Percentiles rank a stretch among this genome's conserved stretches.
Evolutionary conservation across 2,329 filamentous ascomycete species (phyloP).

Genomic region (Pyricularia grisea): DNA sequence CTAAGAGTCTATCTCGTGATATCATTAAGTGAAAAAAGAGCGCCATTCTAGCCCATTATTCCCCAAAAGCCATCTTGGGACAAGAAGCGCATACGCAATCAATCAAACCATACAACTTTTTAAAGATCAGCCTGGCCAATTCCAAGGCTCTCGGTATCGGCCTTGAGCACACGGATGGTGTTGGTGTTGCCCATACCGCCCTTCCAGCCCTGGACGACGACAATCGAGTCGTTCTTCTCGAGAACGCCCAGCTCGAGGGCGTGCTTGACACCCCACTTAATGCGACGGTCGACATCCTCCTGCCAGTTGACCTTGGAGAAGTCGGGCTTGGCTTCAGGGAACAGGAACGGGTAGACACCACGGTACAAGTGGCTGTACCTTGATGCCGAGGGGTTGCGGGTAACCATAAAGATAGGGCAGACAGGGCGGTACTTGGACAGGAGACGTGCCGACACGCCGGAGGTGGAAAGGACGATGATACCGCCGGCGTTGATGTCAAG

Average conservation of each 20-base stretch:
- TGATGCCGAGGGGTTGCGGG: slow-evolving; percentile 72
- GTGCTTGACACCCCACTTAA: slow-evolving; percentile 91
- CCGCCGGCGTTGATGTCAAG: slow-evolving; percentile 94
- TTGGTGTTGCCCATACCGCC: slow-evolving; percentile 89
- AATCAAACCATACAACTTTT: neutral
- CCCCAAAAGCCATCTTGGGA: neutral
- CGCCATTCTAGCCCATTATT: neutral
- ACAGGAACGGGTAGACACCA: slow-evolving; percentile 95
- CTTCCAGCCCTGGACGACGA: slow-evolving; percentile 86
- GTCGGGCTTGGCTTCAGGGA: slow-evolving; percentile 88
- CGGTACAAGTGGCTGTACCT: slow-evolving; percentile 94
- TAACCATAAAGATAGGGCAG: slow-evolving; percentile 99
- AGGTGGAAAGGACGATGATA: slow-evolving; percentile 93
- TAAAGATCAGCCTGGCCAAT: slow-evolving; percentile 31
- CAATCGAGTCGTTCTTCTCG: slow-evolving; percentile 61
- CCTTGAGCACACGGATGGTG: slow-evolving; percentile 59
- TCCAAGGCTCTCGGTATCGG: slow-evolving; percentile 48
- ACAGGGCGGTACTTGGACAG: slow-evolving; percentile 98
- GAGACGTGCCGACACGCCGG: slow-evolving; percentile 87
- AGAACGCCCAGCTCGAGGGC: slow-evolving; percentile 76
- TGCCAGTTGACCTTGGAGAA: slow-evolving; percentile 93
- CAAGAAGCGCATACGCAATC: neutral
- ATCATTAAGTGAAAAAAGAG: slow-evolving; percentile 2
- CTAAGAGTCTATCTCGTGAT: slow-evolving; percentile 1
- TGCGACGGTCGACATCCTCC: slow-evolving; percentile 93